A percentile compares a stretch with the other conserved stretches of the same genome.
Conservation (phyloP, 2,329 filamentous ascomycete species). For the Colletotrichum melonis region DNA sequence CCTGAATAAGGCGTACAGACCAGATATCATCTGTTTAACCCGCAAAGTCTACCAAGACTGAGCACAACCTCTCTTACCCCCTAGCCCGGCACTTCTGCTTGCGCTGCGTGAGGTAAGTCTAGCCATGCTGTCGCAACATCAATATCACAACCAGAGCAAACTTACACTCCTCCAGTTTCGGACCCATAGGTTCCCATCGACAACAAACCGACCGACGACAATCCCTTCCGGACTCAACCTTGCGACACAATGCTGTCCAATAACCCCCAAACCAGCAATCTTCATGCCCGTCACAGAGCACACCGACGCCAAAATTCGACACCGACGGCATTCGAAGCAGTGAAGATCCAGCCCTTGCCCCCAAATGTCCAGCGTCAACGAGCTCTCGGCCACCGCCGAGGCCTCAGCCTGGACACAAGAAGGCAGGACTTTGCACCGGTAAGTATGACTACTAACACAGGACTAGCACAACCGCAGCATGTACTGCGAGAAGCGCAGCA, state of each 20-base stretch:
- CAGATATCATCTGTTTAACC: constrained; percentile 34
- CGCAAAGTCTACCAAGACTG: constrained; percentile 59
- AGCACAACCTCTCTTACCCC: constrained; percentile 53
- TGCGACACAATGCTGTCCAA: constrained; percentile 84
- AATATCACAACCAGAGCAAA: not conserved
- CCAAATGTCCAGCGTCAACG: constrained; percentile 56
- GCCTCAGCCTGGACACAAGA: constrained; percentile 84
- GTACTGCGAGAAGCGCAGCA: constrained; percentile 90
- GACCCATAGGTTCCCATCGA: constrained; percentile 63
- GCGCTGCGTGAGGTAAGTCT: constrained; percentile 81
- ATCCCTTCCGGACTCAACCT: constrained; percentile 75
- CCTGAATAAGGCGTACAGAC: constrained; percentile 47
- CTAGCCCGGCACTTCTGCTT: constrained; percentile 83
- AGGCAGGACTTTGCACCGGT: constrained; percentile 65
- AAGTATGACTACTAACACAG: constrained; percentile 66
- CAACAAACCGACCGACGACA: constrained; percentile 63
- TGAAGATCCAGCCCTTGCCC: constrained; percentile 75
- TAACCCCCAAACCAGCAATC: constrained; percentile 68
- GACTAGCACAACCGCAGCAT: constrained; percentile 75
- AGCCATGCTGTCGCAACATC: not conserved
- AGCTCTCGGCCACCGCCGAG: constrained; percentile 76
- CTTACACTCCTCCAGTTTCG: constrained; percentile 53
- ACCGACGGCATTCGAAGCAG: constrained; percentile 80
- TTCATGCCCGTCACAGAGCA: constrained; percentile 79
- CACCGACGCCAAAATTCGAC: constrained; percentile 92